phyloP scores from a whole-genome alignment of 768 basidiomycete species.

The Tephrocybe sp. region DNA sequence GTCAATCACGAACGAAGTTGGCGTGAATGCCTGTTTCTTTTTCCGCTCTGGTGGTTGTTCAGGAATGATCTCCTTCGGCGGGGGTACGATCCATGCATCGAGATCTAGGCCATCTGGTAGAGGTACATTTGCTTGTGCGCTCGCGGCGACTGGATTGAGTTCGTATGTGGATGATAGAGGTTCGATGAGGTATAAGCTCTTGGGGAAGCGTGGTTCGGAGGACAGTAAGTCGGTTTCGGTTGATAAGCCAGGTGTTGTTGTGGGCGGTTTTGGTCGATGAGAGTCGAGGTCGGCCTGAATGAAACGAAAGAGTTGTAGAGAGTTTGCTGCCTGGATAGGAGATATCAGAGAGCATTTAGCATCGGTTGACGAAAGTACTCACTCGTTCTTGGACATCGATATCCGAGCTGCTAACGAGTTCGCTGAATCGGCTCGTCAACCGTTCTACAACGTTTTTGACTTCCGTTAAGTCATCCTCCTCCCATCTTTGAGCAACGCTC shows the following conservation, averaged over 20 bases:
- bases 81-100: constrained; percentile 80
- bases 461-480: constrained; percentile 63
- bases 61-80: constrained; percentile 39
- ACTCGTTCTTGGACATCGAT: constrained; percentile 94
- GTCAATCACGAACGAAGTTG: constrained; percentile 62
- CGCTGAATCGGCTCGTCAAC: constrained; percentile 54
- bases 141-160: constrained; percentile 77
- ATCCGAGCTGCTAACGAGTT: constrained; percentile 60
- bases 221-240: constrained; percentile 37
- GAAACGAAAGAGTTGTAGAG: constrained; percentile 70
- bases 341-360: constrained; percentile 6
- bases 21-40: constrained; percentile 46
- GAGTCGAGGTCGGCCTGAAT: constrained; percentile 68
- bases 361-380: constrained; percentile 12
- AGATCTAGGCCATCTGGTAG: constrained; percentile 85
- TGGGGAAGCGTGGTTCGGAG: constrained; percentile 67
- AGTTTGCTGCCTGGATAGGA: constrained; percentile 69
- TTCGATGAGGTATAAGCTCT: constrained; percentile 81
- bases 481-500: constrained; percentile 75
- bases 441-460: constrained; percentile 63
- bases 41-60: constrained; percentile 43
- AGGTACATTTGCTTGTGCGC: constrained; percentile 79
- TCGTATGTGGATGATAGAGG: constrained; percentile 78
- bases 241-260: constrained; percentile 25
- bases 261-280: constrained; percentile 44